These are phyloP conservation scores for Solanum hybrid DNA, from an alignment of 305 asterid genomes.

Conservation along the genomic window DNA sequence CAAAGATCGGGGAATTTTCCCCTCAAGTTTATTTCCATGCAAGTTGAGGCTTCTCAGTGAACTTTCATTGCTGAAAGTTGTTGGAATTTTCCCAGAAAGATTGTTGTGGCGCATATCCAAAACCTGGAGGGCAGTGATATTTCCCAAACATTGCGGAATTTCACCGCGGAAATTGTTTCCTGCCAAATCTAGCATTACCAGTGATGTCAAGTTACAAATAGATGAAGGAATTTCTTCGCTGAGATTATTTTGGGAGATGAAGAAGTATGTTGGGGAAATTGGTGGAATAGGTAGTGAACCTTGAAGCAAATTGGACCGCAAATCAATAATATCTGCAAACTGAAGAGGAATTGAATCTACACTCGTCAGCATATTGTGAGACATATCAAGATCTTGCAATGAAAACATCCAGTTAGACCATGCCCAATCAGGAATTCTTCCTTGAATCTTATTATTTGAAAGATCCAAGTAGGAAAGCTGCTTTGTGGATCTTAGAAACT, in stretches of 20 bases:
- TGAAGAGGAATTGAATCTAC: too few relatives aligned
- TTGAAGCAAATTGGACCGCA: too few relatives aligned
- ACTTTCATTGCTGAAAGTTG: neutral
- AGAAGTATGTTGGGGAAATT: too few relatives aligned
- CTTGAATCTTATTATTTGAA: too few relatives aligned
- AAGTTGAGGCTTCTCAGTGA: neutral
- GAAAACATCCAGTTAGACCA: too few relatives aligned
- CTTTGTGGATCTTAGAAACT: neutral
- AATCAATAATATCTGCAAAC: too few relatives aligned
- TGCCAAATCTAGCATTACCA: accelerated
- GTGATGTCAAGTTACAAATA: neutral
- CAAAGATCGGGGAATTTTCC: accelerated
- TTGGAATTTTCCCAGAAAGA: neutral
- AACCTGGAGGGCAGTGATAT: neutral
- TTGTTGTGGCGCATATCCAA: neutral
- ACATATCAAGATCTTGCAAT: neutral
- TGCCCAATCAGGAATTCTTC: too few relatives aligned
- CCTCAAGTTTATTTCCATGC: neutral
- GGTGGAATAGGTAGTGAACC: too few relatives aligned
- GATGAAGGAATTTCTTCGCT: too few relatives aligned
- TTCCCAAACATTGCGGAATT: neutral
- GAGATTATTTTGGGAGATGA: too few relatives aligned
- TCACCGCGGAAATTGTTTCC: too few relatives aligned
- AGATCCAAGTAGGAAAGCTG: too few relatives aligned
- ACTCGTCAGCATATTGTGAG: neutral